phyloP scores from a whole-genome alignment of 208 protist species.

The Acanthamoeba culbertsoni region DNA sequence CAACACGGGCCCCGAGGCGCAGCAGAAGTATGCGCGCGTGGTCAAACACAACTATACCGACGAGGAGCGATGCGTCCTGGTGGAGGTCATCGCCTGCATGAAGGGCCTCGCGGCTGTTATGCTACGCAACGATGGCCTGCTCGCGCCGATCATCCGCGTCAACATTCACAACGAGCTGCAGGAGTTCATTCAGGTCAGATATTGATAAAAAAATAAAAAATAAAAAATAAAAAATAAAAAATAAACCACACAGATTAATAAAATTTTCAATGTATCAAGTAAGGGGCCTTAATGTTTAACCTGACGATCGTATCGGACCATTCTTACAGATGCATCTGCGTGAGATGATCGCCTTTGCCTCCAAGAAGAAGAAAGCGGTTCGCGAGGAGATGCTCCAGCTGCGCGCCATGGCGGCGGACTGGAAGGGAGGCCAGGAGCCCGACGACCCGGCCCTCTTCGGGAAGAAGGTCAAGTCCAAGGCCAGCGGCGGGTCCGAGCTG shows the following conservation, averaged over 20 bases:
- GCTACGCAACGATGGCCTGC: background rate
- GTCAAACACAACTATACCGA: slow-evolving; percentile 81
- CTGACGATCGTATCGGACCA: no score
- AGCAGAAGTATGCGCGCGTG: slow-evolving; percentile 48
- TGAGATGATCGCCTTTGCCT: slow-evolving; percentile 61
- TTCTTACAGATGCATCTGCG: slow-evolving; percentile 2
- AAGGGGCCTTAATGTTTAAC: no score
- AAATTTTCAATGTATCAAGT: no score
- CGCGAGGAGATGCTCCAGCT: slow-evolving; percentile 70
- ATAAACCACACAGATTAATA: no score
- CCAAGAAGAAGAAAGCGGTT: slow-evolving; percentile 63
- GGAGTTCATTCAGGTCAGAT: slow-evolving; percentile 82
- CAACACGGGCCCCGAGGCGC: slow-evolving; percentile 22
- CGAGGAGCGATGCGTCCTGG: slow-evolving; percentile 71
- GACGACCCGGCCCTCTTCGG: slow-evolving; percentile 64
- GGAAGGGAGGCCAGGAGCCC: slow-evolving; percentile 68
- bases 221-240: no score
- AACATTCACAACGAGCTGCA: slow-evolving; percentile 79
- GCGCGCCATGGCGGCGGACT: slow-evolving; percentile 73
- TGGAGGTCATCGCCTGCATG: slow-evolving; percentile 81
- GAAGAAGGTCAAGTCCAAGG: slow-evolving; percentile 69
- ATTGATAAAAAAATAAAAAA: no score
- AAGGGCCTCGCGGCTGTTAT: slow-evolving; percentile 71
- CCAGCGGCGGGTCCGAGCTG: background rate
- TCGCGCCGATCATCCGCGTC: slow-evolving; percentile 63